These are phyloP conservation scores for Phellinidium pouzarii DNA, from an alignment of 1,284 basidiomycete genomes.

Conservation along the genomic window DNA sequence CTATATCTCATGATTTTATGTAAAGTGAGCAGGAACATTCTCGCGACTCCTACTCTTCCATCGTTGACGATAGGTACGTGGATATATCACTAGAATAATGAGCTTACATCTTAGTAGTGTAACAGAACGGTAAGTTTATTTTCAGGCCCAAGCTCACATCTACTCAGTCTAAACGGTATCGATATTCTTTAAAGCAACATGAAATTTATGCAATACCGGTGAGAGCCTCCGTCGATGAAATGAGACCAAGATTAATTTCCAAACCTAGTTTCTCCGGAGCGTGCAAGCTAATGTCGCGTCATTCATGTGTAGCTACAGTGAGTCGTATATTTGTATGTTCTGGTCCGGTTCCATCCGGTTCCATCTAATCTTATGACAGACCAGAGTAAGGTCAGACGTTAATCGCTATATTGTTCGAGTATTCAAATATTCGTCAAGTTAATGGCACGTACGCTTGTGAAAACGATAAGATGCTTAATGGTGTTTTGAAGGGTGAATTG, in stretches of 20 bases:
- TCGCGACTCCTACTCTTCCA: slow-evolving; percentile 34
- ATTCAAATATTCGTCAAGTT: slow-evolving; percentile 25
- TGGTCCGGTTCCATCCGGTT: not conserved
- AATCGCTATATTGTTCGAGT: too few species aligned
- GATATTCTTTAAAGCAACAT: slow-evolving; percentile 29
- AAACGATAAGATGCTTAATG: slow-evolving; percentile 48
- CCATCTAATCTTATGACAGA: slow-evolving; percentile 17
- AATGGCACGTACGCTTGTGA: slow-evolving; percentile 51
- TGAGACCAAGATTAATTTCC: not conserved
- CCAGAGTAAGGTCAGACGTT: slow-evolving; percentile 19
- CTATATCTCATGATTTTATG: too few species aligned
- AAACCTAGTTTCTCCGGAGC: slow-evolving; percentile 31
- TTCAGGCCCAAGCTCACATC: not conserved
- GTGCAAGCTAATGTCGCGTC: slow-evolving; percentile 61
- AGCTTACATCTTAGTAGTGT: not conserved
- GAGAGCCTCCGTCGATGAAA: too few species aligned
- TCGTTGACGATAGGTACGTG: slow-evolving; percentile 51
- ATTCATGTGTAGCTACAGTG: slow-evolving; percentile 72
- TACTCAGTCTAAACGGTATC: not conserved
- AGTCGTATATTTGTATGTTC: slow-evolving; percentile 18
- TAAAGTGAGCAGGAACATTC: slow-evolving; percentile 38
- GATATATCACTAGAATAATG: too few species aligned
- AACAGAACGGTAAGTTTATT: slow-evolving; percentile 9
- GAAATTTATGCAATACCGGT: slow-evolving; percentile 53
- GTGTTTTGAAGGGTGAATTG: slow-evolving; percentile 51